Base-by-base conservation (phyloP, 2,329 filamentous ascomycete species). In the Purpureocillium lavendulum region DNA sequence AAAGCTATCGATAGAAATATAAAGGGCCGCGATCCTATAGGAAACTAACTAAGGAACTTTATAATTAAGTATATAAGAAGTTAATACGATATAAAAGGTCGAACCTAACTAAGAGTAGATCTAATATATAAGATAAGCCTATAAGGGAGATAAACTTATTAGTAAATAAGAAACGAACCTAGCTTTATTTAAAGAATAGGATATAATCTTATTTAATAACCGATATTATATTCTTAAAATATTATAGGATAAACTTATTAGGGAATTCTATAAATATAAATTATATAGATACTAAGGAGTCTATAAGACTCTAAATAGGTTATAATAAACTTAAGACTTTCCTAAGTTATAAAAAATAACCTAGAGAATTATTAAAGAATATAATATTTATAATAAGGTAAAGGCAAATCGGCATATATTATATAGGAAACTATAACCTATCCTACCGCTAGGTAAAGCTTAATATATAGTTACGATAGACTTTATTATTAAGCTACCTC, bases 401-500 rank as follows among this genome's bases (percentile, higher is more conserved):
- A 26, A 26, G 10, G 10, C 6, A 6, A 26, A 26, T 26, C 10
- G 10, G 5, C 10, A 26, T 26, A 26, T 26, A 26, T 10, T 10
- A 6, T 26, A 26, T 26, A 26, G 21, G 21, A 26, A 26, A 26
- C 21, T 26, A 6, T 26, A 26, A 26, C 10, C 10, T 6, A 26
- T 26, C 5, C 10, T 26, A 26, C 10, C 10, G 10, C 10, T 6
- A 26, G 10, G 21, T 26, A 26, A 26, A 26, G 21, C 10, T 6
- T 26, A 14, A 12, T 6, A 30, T 10, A 9, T 30, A 30, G 43
- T 47, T 8, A 44, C n/a, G 18, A 34, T 47, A 16, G 30, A 47
- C 17, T 45, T 39, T 40, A 45, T 45, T 28, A 42, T n/a, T 35
- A 44, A 38, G 17, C 21, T 46, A 39, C n/a, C 26, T 7, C 7